Evolutionary conservation across 2,329 filamentous ascomycete species (phyloP).

Genomic region (Aspergillus felis): DNA sequence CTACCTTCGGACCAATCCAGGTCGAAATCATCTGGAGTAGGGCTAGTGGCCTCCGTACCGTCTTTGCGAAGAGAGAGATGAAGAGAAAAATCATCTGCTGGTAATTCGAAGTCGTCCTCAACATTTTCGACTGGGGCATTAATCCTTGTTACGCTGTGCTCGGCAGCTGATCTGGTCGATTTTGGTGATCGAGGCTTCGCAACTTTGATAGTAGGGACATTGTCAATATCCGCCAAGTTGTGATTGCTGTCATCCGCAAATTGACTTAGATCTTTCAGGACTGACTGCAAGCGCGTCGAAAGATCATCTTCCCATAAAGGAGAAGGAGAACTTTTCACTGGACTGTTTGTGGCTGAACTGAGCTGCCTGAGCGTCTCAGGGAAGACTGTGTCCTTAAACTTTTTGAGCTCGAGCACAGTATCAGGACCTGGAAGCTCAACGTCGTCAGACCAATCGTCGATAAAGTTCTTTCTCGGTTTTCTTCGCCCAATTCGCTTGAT

Average conservation of each 20-base stretch:
- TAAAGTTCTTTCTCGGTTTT: conserved; percentile 67
- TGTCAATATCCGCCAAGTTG: conserved; percentile 60
- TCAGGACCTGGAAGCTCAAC: conserved; percentile 62
- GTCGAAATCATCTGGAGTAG: conserved; percentile 70
- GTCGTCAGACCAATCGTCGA: conserved; percentile 80
- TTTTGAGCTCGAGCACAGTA: conserved; percentile 60
- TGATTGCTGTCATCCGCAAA: conserved; percentile 55
- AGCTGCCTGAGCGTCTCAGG: conserved; percentile 67
- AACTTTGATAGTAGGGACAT: conserved; percentile 65
- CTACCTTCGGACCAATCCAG: conserved; percentile 88
- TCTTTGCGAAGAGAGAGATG: conserved; percentile 59
- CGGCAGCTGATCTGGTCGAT: conserved; percentile 49
- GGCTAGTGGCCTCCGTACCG: conserved; percentile 60
- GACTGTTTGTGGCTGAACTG: conserved; percentile 45
- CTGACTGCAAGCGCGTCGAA: conserved; percentile 53
- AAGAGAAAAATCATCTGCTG: conserved; percentile 59
- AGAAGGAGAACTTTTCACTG: conserved; percentile 31
- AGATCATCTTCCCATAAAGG: conserved; percentile 28
- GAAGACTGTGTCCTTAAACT: conserved; percentile 57
- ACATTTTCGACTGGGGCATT: conserved; percentile 60
- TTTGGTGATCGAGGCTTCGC: conserved; percentile 54
- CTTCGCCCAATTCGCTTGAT: conserved; percentile 83
- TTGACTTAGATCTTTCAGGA: conserved; percentile 54
- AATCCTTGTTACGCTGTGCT: conserved; percentile 48
- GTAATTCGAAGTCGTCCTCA: conserved; percentile 69